Base-by-base conservation (phyloP, 2,329 filamentous ascomycete species). In the Pezicula neosporulosa region DNA sequence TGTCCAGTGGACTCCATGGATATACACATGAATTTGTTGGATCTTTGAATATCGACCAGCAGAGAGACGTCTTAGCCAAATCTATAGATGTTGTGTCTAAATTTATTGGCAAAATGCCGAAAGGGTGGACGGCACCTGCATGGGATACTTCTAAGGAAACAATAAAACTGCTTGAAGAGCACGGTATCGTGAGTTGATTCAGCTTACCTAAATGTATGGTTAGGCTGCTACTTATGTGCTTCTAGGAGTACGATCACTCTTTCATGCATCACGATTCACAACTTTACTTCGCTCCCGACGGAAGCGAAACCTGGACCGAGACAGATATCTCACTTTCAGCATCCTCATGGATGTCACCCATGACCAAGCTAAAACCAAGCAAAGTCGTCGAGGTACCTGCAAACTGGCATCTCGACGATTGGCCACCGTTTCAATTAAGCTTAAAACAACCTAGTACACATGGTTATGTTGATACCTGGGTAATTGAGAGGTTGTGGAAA, bases 241-340 rank as follows among this genome's bases (percentile, higher is more conserved):
- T 37, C 6, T 37, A 52, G 43, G 38, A 44, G 44, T 76, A 76
- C 58, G 74, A 76, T 56, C 73, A 76, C 56, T 71, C 67, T 3
- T 73, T 76, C 60, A 73, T 76, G 72, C 73, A 76, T 56, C 72
- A 76, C 57, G 74, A 76, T 58, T 68, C 68, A 13, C 71, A 74
- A 54, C 67, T 67, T 10, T 72, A 70, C 60, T 70, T 64, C 48
- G 58, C 62, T 1, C 63, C 66, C 9, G 58, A 55, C 42, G 52
- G 55, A 15, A 33, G 48, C 10, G 55, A 41, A 37, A 21, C 21
- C 21, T 21, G 21, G 21, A 21, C 21, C 5, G 51, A 55, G n/a
- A 45, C 39, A n/a, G 39, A 52, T 21, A 21, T 21, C 21, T 21
- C 21, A 21, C 21, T 21, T 5, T 21, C 21, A 21, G 21, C 21